A percentile compares a stretch with the other conserved stretches of the same genome.
These are phyloP conservation scores for Rugonectria rugulosa DNA, from an alignment of 2,329 filamentous ascomycete genomes.

Conservation along the genomic window DNA sequence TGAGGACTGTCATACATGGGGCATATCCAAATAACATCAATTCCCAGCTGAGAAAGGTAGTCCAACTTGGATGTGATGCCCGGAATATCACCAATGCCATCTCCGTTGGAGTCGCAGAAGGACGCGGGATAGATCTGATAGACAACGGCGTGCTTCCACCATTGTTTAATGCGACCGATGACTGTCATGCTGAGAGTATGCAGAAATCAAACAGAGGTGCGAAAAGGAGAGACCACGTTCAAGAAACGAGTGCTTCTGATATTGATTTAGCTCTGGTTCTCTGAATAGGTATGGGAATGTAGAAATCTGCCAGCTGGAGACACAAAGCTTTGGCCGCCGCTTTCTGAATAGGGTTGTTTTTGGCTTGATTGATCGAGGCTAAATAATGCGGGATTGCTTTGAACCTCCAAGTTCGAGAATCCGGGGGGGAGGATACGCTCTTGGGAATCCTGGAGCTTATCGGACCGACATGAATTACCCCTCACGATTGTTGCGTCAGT, in stretches of 20 bases:
- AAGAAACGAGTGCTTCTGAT: background rate
- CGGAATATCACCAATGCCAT: constrained; percentile 60
- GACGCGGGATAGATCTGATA: constrained; percentile 66
- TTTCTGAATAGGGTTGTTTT: background rate
- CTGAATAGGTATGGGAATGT: background rate
- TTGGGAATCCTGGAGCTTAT: background rate
- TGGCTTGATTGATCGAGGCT: background rate
- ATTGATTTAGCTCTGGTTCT: background rate
- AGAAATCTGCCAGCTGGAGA: background rate
- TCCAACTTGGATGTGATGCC: constrained; percentile 62
- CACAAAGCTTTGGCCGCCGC: background rate
- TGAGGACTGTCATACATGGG: constrained; percentile 39
- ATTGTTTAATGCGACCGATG: constrained; percentile 39
- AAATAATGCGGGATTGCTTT: constrained; percentile 7
- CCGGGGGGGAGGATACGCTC: background rate
- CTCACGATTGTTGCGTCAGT: background rate
- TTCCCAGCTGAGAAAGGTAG: constrained; percentile 44
- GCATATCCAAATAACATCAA: constrained; percentile 37
- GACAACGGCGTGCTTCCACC: constrained; percentile 63
- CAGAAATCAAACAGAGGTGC: background rate
- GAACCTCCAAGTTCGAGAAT: constrained; percentile 4
- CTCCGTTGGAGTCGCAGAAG: constrained; percentile 63
- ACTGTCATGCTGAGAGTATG: constrained; percentile 29
- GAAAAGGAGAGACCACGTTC: background rate
- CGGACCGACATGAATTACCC: constrained; percentile 14